Base-by-base conservation (phyloP, 768 basidiomycete species). In the Auricularia heimuer region DNA sequence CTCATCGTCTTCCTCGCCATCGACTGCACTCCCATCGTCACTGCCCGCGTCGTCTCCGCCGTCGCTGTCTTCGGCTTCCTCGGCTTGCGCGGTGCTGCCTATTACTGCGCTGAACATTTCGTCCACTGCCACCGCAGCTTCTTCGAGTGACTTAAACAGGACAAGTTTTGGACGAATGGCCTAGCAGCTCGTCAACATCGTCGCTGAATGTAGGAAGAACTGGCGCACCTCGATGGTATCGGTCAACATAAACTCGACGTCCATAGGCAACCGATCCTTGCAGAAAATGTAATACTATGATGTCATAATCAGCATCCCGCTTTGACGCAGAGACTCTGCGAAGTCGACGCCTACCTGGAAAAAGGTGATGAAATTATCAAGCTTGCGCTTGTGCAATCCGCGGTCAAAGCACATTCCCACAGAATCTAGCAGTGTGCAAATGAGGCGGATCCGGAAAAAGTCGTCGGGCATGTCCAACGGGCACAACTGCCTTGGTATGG, bases 351-450 rank as follows among this genome's bases (percentile, higher is more conserved):
- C 60, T 70, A 94, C 94, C 83, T 98, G 94, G 76, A 98, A 98
- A 77, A 97, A 94, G 14, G 84, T 80, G 68, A 99, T 76, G 73
- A 97, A 96, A 69, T 87, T 89, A 76, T 98, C 97, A 29, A 99
- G 77, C 73, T 95, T 98, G 79, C 89, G 89, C 75, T 87, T 92
- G 73, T 93, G 90, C 3, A 89, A 86, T 1, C 96, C 97, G 47
- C 88, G 86, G 74, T 98, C 96, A 75, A 99, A 98, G 77, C 96
- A 98, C 83, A 95, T 92, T 21, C 96, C 97, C 73, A 94, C 95
- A 0, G 95, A 93, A 75, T 98, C 96, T 21, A 99, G 80, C 45
- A 99, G 79, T 6, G 90, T 90, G 73, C 97, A 98, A 54, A 96
- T 85, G 63, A 99, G 81, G 12, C 97, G 83, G 64, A 98, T 75